These are phyloP conservation scores for Talaromyces nanjingensis DNA, from an alignment of 495 filamentous ascomycete genomes.

Conservation along the genomic window DNA sequence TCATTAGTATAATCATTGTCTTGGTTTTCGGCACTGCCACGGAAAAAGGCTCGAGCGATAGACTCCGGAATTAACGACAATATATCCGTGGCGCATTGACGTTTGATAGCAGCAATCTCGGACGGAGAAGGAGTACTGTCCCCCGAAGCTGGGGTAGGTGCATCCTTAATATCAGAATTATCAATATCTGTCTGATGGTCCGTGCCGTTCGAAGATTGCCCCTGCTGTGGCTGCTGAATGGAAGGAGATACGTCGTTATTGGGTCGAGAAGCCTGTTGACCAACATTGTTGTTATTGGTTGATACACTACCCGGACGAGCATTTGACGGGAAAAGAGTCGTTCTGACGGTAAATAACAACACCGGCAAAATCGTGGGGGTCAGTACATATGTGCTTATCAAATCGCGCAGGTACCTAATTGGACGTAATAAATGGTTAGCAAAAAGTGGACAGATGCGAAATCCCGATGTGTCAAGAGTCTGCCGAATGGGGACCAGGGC, in stretches of 20 bases:
- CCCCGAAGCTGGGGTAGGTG: background rate
- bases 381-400: slow-evolving; percentile 57
- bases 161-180: background rate
- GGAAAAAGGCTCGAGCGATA: slow-evolving; percentile 34
- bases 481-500: background rate
- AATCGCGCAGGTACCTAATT: slow-evolving; percentile 67
- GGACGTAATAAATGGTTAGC: slow-evolving; percentile 14
- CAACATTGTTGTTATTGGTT: slow-evolving; percentile 15
- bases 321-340: slow-evolving; percentile 75
- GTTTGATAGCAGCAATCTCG: slow-evolving; percentile 46
- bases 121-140: slow-evolving; percentile 19
- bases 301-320: slow-evolving; percentile 28
- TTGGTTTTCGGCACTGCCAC: slow-evolving; percentile 16
- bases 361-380: slow-evolving; percentile 63
- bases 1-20: background rate
- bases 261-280: background rate
- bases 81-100: slow-evolving; percentile 46
- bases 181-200: background rate
- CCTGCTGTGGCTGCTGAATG: background rate
- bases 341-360: slow-evolving; percentile 64
- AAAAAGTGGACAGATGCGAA: slow-evolving; percentile 4
- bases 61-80: slow-evolving; percentile 37
- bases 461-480: background rate
- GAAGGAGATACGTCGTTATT: background rate
- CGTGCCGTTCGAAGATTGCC: background rate